Base-by-base conservation (phyloP, 2,329 filamentous ascomycete genomes). In the Stachybotrys chartarum region DNA sequence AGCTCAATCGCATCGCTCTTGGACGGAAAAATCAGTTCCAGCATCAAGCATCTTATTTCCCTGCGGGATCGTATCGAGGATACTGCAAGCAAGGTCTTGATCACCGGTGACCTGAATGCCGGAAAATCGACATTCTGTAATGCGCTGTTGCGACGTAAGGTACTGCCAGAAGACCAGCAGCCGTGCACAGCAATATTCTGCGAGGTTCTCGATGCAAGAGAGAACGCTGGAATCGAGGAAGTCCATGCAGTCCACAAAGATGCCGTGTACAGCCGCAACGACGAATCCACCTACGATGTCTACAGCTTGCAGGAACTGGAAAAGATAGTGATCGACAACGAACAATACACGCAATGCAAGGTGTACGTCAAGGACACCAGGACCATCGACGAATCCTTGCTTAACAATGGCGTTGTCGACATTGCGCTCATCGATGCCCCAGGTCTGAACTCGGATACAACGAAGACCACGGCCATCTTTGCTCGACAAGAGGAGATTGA, bases 81-180 rank as follows among this genome's bases (percentile, higher is more conserved):
- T 71, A 97, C 91, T 0, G 90, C 93, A 5, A 97, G 93, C 73
- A 99, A 99, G 71, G 94, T 99, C 1, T 75, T 99, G 56, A 86
- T 99, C 17, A 99, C 94, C 0, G 94, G 94, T 66, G 94, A 99
- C 68, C 74, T 99, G 54, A 99, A 99, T 67, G 93, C 94, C 8
- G 94, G 94, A 67, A 99, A 99, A 69, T 99, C 94, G 5, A 99
- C 94, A 1, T 99, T 99, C 65, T 99, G 94, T 75, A 99, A 99
- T 71, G 94, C 94, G n/a, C 77, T 99, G 2, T 75, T 99, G 46
- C 87, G 94, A 58, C 85, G 92, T 59, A 97, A 97, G 72, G 83
- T 99, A 31, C 75, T 99, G 5, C 94, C 94, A 0, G 94, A 97
- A 72, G 94, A 99, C 64, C 93, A 99, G 70, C 94, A 97, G 68